Evolutionary conservation across 2,329 filamentous ascomycete species (phyloP).

Genomic region (Helminthosporium solani): DNA sequence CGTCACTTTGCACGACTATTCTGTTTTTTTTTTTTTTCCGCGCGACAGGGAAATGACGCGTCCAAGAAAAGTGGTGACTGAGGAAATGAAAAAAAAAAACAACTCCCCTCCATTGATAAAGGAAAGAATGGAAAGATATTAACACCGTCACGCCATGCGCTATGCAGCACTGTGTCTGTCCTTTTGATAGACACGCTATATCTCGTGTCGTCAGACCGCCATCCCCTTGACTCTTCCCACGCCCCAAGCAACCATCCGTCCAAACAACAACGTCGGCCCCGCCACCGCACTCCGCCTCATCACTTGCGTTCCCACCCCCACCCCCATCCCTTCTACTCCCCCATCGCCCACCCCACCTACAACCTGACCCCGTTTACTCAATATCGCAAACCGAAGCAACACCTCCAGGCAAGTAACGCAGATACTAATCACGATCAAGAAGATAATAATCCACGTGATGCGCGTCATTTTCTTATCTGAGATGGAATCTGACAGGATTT

Average conservation of each 20-base stretch:
- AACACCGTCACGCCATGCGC: neutral
- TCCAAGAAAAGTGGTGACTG: too few species aligned
- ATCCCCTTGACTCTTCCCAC: slow-evolving; percentile 2
- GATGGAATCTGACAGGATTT: slow-evolving; percentile 89
- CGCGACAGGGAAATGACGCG: too few species aligned
- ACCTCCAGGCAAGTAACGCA: slow-evolving; percentile 90
- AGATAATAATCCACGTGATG: slow-evolving; percentile 98
- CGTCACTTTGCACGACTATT: too few species aligned
- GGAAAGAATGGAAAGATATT: neutral
- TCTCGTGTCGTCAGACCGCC: neutral
- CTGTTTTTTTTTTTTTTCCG: too few species aligned
- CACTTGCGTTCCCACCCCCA: neutral
- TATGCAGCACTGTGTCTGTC: neutral
- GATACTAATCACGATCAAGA: slow-evolving; percentile 88
- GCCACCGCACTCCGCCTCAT: slow-evolving; percentile 6
- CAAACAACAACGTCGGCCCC: slow-evolving; percentile 7
- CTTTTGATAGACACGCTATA: neutral
- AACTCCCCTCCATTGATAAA: neutral
- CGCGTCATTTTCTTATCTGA: slow-evolving; percentile 92
- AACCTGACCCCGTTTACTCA: slow-evolving; percentile 28
- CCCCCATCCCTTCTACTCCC: neutral
- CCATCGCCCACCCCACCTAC: slow-evolving; percentile 2
- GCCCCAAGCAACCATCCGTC: slow-evolving; percentile 8
- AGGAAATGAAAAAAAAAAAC: neutral
- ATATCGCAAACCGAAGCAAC: slow-evolving; percentile 68